Evolutionary conservation across 2,329 filamentous ascomycete genomes (phyloP).

Genomic region (Knoxdaviesia proteae): DNA sequence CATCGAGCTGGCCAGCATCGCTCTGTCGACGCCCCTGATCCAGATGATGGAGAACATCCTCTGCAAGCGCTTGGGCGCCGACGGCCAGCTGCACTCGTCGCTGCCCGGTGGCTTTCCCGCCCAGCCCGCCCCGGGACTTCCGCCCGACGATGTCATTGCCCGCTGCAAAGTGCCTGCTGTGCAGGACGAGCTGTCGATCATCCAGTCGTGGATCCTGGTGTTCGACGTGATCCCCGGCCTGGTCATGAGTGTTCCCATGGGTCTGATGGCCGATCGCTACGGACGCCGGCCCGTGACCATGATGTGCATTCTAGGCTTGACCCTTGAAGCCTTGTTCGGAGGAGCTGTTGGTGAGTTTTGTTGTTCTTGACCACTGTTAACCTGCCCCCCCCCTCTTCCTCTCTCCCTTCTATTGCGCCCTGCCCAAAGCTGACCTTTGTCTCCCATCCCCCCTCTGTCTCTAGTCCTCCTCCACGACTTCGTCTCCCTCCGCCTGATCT

Average conservation of each 20-base stretch:
- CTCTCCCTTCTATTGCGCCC: neutral
- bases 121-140: no score
- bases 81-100: no score
- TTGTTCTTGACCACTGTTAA: neutral
- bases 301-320: slow-evolving; percentile 5
- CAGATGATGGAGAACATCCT: no score
- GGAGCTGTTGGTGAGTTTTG: slow-evolving; percentile 4
- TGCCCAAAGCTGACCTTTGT: neutral
- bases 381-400: no score
- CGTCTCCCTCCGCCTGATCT: slow-evolving; percentile 5
- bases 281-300: slow-evolving; percentile 5
- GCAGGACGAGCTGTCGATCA: slow-evolving; percentile 7
- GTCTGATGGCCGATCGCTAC: slow-evolving; percentile 6
- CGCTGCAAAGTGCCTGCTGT: slow-evolving; percentile 6
- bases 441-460: neutral
- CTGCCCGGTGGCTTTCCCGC: no score
- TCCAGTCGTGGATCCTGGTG: slow-evolving; percentile 6
- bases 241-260: slow-evolving; percentile 6
- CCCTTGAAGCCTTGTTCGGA: slow-evolving; percentile 2
- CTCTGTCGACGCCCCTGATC: no score
- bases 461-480: slow-evolving; percentile 4
- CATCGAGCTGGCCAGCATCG: no score
- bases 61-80: no score
- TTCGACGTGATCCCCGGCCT: slow-evolving; percentile 6
- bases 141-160: no score